Percentiles rank a stretch among this genome's conserved stretches.
Evolutionary conservation across 2,329 filamentous ascomycete genomes (phyloP).

Genomic region (Calonectria honghensis): DNA sequence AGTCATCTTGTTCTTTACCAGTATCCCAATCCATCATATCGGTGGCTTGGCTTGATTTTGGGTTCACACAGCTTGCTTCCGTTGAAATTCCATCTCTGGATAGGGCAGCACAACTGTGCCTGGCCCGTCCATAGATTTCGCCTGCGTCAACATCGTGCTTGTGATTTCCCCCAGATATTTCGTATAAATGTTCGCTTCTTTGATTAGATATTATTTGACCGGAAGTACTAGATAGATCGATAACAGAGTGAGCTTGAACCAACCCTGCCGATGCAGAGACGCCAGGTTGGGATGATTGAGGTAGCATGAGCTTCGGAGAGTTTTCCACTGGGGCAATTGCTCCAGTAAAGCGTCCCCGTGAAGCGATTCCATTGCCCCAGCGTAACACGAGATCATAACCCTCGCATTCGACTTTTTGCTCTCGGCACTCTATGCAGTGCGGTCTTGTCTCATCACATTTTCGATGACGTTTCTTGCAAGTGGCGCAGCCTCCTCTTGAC

Average conservation of each 20-base stretch:
- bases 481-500: constrained; percentile 46
- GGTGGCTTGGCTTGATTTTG: too few relatives aligned
- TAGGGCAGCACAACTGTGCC: background rate
- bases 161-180: background rate
- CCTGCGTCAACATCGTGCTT: background rate
- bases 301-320: constrained; percentile 30
- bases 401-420: constrained; percentile 40
- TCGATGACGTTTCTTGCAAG: constrained; percentile 48
- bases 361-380: constrained; percentile 45
- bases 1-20: background rate
- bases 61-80: background rate
- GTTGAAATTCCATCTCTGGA: background rate
- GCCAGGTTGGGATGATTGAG: background rate
- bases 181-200: background rate
- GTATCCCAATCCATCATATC: background rate
- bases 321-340: constrained; percentile 38
- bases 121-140: background rate
- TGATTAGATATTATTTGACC: background rate
- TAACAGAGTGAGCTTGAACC: background rate
- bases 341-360: constrained; percentile 39
- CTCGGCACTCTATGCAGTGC: constrained; percentile 39
- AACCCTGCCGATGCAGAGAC: background rate
- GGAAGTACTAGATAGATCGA: background rate
- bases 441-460: constrained; percentile 50
- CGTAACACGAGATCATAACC: constrained; percentile 43